phyloP scores from a whole-genome alignment of 495 filamentous ascomycete species.

The Corynascus novoguineensis region DNA sequence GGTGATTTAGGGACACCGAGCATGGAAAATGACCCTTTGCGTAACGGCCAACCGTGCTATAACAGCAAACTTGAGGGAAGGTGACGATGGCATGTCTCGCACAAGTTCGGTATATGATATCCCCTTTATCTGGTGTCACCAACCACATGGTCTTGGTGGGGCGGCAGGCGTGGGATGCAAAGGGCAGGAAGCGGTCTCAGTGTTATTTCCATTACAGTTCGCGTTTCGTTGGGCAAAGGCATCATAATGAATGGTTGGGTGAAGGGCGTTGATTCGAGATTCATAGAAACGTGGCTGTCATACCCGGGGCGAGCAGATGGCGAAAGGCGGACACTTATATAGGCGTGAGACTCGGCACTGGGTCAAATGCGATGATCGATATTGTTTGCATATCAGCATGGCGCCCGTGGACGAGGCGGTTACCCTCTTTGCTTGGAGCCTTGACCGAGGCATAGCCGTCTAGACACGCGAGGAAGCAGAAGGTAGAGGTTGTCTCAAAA shows the following conservation, averaged over 20 bases:
- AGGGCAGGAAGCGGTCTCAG: neutral
- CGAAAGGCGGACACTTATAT: neutral
- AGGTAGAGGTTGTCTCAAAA: too few species aligned
- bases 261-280: conserved; percentile 1
- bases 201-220: neutral
- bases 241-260: conserved; percentile 8
- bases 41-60: conserved; percentile 8
- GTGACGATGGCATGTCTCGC: conserved; percentile 20
- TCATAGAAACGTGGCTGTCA: conserved; percentile 9
- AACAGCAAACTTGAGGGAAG: conserved; percentile 1
- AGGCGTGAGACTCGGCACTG: neutral
- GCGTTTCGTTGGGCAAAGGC: neutral
- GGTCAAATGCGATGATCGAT: neutral
- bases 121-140: neutral
- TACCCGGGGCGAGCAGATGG: neutral
- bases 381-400: neutral
- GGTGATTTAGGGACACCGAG: conserved; percentile 1
- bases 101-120: conserved; percentile 17
- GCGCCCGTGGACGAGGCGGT: neutral
- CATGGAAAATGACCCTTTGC: conserved; percentile 11
- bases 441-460: too few species aligned
- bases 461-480: too few species aligned
- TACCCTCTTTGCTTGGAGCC: neutral
- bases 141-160: conserved; percentile 9
- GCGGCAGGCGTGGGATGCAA: neutral